Base-by-base conservation (phyloP, 1,139 yeast species). In the Magnusiomyces sp. region DNA sequence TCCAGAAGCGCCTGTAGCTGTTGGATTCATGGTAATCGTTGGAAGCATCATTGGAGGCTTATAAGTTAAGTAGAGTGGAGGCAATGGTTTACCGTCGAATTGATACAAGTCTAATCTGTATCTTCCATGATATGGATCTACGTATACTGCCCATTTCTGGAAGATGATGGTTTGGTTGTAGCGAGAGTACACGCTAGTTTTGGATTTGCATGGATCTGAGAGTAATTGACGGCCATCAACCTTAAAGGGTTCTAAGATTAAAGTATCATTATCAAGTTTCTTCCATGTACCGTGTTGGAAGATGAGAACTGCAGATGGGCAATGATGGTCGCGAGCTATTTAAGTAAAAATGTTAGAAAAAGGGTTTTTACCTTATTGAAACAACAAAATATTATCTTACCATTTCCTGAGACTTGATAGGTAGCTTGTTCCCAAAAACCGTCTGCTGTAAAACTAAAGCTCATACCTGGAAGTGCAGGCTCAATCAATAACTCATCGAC, bases 11-110 rank as follows among this genome's bases (percentile, higher is more conserved):
- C 69, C 62, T 45, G 73, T 73, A 19, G 49, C 33, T 2, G 96
- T 87, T 31, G 97, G 97, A 66, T 89, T 90, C 74, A 92, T 72
- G 1, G 97, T 90, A 51, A 68, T 70, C 1, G 98, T 92, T 20
- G 98, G 98, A 56, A 92, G 77, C 98, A 92, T 92, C 77, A 84
- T 74, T 17, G 98, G 95, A 7, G 98, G 98, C 62, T 77, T 78
- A 71, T 90, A 92, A 2, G 94, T 95, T 68, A 92, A 75, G 66
- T 87, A 92, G 60, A 92, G 69, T 0, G 98, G 97, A 58, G 88
- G 94, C 75, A 85, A 70, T 50, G 79, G 79, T 19, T 86, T 68
- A 19, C 97, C 97, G 65, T 89, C 95, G 59, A 78, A 83, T 69
- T 83, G 81, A 69, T 76, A 84, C 55, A 92, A 72, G 56, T 83